Evolutionary conservation across 1,284 basidiomycete species (phyloP).

Genomic region (Marasmius tenuissimus): DNA sequence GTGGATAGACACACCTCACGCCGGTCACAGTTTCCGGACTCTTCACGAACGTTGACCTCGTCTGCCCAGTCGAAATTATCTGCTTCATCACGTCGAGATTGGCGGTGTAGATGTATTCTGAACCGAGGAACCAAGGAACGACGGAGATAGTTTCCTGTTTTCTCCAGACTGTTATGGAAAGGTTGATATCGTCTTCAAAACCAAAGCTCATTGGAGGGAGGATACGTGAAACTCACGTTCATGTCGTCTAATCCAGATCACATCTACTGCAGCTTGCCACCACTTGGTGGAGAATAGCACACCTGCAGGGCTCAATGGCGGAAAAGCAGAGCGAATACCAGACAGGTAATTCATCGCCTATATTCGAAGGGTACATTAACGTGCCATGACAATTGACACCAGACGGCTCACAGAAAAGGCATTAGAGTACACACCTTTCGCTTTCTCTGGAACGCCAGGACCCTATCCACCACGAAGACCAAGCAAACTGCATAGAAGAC

Average conservation of each 20-base stretch:
- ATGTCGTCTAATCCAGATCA: conserved; percentile 12
- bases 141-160: conserved; percentile 11
- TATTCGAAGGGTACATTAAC: no score
- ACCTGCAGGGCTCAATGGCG: conserved; percentile 22
- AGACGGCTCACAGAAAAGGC: no score
- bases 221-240: conserved; percentile 1
- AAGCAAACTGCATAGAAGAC: no score
- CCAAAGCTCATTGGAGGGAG: not conserved
- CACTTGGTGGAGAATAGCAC: conserved; percentile 21
- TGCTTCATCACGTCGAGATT: conserved; percentile 14
- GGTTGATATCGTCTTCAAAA: not conserved
- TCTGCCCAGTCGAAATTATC: conserved; percentile 6
- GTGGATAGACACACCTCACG: not conserved
- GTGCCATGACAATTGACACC: no score
- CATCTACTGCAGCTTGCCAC: conserved; percentile 13
- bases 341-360: conserved; percentile 20
- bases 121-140: conserved; percentile 9
- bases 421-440: no score
- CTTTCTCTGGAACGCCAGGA: no score
- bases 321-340: conserved; percentile 24
- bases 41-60: conserved; percentile 6
- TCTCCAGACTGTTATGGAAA: conserved; percentile 1
- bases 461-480: no score
- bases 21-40: conserved; percentile 2
- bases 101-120: conserved; percentile 8